phyloP scores from a whole-genome alignment of 495 filamentous ascomycete genomes.

The Penicillium coffeae region DNA sequence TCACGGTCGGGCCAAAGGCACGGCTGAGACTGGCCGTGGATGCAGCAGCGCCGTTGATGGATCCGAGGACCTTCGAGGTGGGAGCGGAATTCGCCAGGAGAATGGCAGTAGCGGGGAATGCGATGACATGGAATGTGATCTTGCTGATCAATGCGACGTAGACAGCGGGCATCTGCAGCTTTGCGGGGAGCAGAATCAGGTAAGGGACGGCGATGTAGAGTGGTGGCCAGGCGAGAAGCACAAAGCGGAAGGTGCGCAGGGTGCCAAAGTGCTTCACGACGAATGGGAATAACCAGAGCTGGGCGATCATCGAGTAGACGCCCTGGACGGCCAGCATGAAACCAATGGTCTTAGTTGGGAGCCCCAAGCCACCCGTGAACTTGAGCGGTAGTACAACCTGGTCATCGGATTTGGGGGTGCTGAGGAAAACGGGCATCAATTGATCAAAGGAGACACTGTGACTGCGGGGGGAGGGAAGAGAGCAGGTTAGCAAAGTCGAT shows the following conservation, averaged over 20 bases:
- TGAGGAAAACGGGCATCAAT: conserved; percentile 87
- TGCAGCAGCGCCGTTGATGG: conserved; percentile 89
- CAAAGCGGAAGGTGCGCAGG: conserved; percentile 72
- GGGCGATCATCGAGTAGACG: conserved; percentile 80
- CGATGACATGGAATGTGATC: conserved; percentile 78
- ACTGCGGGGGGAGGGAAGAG: conserved; percentile 45
- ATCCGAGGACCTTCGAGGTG: conserved; percentile 73
- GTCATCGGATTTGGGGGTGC: conserved; percentile 58
- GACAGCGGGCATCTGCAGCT: conserved; percentile 65
- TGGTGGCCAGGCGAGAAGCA: conserved; percentile 78
- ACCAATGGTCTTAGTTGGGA: conserved; percentile 78
- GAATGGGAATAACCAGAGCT: conserved; percentile 76
- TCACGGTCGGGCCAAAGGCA: conserved; percentile 83
- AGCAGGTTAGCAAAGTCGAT: conserved; percentile 6
- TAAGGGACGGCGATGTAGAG: conserved; percentile 88
- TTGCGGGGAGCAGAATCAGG: conserved; percentile 72
- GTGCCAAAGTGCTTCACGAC: conserved; percentile 68
- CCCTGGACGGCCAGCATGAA: conserved; percentile 85
- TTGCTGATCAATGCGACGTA: conserved; percentile 79
- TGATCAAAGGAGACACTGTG: conserved; percentile 93
- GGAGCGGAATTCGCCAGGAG: conserved; percentile 82
- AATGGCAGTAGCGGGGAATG: conserved; percentile 82
- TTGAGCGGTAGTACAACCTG: conserved; percentile 70
- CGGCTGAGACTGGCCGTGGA: conserved; percentile 84
- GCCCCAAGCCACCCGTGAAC: conserved; percentile 81